Base-by-base conservation (phyloP, 2,329 filamentous ascomycete genomes). In the Scopulariopsis brevicaulis region DNA sequence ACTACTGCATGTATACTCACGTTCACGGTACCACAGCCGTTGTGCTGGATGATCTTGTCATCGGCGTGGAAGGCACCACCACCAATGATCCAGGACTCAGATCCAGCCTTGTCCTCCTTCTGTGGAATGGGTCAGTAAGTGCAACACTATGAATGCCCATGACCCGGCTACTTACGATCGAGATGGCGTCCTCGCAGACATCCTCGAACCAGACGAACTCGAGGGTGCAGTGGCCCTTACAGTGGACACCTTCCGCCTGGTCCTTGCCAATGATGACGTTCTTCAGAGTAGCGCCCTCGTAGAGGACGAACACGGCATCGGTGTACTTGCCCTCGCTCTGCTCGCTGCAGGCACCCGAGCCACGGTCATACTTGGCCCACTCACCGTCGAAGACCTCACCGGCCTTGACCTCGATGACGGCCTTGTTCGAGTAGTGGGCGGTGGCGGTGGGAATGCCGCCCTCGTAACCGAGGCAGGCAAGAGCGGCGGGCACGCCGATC, bases 11-110 rank as follows among this genome's bases (percentile, higher is more conserved):
- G 24, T 22, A 22, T 25, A 55, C 55, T 56, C 43, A 56, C 55
- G 55, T 56, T 56, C 15, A 76, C 70, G 24, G 70, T 74, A 3
- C 74, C 74, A 54, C 72, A 70, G 25, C 74, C 75, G 60, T 77
- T 77, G 65, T 76, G 74, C 64, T 77, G 75, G 56, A 77, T 63
- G 10, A 77, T 66, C 68, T 78, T 78, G 64, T 77, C 75, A 0
- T 62, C 59, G 10, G 76, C 77, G 22, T 74, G 68, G 37, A 70
- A 73, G 11, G 76, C 77, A 37, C 76, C 76, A 25, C 77, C 77
- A 2, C 75, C 74, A 54, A 69, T 71, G 55, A 77, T 74, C 64
- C 69, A 72, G 22, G 73, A 50, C 60, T 59, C 4, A 37, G 53
- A 43, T 64, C 64, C 65, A 66, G 58, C 65, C 48, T 51, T 53